Base-by-base conservation (phyloP, 805 yeast genomes). In the Pichia phayaonensis region DNA sequence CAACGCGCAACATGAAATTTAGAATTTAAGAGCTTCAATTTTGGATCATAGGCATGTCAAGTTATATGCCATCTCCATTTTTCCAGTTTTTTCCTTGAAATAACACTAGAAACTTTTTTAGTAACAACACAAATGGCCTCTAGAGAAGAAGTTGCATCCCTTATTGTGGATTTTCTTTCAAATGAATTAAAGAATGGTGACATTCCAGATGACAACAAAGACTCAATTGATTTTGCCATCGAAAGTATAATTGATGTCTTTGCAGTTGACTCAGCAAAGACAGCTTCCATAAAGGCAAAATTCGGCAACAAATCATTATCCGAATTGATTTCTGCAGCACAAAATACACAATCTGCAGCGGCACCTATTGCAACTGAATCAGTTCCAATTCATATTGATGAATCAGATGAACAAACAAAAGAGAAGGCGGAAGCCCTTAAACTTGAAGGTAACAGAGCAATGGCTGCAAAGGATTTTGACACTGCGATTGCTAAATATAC, bases 241-340 rank as follows among this genome's bases (percentile, higher is more conserved):
- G 96, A 89, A 63, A 89, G 97, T 72, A 80, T 94, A 51, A 80
- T 86, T 23, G 98, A 90, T 60, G 89, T 95, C 12, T 92, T 84
- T 65, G 82, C 74, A 46, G 81, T 90, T 24, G 73, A 75, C 36
- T 59, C 67, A 36, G 61, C 64, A 31, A 59, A 65, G 6, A 54
- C 67, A 6, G 62, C 61, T 38, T 58, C 64, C 2, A 54, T 69
- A 10, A 55, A 70, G 13, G 53, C 66, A 20, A 74, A 68, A 54
- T 80, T 75, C 61, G 71, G 65, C 38, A 84, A 79, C 45, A 75
- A 72, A 60, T 61, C 69, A 12, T 74, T 82, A 57, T 56, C 59
- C 27, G 76, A 80, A 44, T 61, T 84, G 42, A 59, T 84, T 46
- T 53, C 57, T 38, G 23, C 55, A 48, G 43, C 56, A 22, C 27